phyloP scores from a whole-genome alignment of 1,284 basidiomycete genomes.

The Rhodotorula sp. region DNA sequence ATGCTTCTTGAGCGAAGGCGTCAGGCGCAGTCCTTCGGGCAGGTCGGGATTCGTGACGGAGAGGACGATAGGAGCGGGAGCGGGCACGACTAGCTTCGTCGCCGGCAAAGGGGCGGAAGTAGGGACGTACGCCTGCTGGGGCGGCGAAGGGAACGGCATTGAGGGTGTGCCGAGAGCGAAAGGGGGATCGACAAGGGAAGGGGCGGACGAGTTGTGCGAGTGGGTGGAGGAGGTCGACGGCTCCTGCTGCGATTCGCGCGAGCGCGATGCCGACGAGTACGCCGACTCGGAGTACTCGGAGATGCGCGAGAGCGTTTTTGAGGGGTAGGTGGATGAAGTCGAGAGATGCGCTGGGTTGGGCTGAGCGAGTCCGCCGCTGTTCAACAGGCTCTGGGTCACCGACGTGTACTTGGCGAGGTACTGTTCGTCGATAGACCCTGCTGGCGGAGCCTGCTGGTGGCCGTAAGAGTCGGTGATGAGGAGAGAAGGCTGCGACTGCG shows the following conservation, averaged over 20 bases:
- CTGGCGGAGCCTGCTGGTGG: not conserved
- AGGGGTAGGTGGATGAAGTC: not conserved
- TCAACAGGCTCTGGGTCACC: constrained; percentile 3
- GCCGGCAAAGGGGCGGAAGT: not conserved
- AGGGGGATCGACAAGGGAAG: constrained; percentile 4
- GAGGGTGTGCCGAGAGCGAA: not conserved
- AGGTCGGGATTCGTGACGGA: constrained; percentile 4
- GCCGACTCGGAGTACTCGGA: constrained; percentile 28
- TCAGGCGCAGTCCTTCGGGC: not conserved
- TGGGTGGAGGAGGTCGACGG: not conserved
- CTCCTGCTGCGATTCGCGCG: constrained; percentile 8
- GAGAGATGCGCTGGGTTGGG: constrained; percentile 16
- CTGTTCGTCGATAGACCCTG: constrained; percentile 1
- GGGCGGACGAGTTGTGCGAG: not conserved
- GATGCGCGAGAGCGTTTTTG: constrained; percentile 25
- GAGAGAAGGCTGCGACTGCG: constrained; percentile 16
- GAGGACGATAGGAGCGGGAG: not conserved
- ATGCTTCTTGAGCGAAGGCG: not conserved
- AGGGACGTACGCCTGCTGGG: not conserved
- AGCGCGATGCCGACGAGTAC: constrained; percentile 13
- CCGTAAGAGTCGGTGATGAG: constrained; percentile 27
- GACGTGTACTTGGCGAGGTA: constrained; percentile 13
- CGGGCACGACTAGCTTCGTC: not conserved
- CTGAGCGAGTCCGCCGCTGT: not conserved
- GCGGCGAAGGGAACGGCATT: constrained; percentile 15